phyloP scores from a whole-genome alignment of 1,284 basidiomycete genomes.

The Ustilago bromivora region DNA sequence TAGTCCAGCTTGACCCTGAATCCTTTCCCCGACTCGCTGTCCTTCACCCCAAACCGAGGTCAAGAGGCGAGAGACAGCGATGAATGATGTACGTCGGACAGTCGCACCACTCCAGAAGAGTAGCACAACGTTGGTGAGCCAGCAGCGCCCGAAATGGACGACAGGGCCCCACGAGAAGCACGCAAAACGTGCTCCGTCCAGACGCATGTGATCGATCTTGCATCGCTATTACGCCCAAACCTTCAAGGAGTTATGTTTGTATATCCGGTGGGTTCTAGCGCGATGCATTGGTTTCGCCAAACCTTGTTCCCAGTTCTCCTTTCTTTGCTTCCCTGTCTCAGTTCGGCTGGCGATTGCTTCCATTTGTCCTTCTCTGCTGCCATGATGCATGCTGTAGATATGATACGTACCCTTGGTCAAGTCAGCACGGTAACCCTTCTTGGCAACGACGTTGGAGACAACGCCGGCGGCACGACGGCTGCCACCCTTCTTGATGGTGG shows the following conservation, averaged over 20 bases:
- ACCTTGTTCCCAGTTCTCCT: background rate
- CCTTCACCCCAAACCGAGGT: background rate
- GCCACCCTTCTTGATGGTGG: conserved; percentile 59
- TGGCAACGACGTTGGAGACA: conserved; percentile 64
- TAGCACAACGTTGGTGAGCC: conserved; percentile 36
- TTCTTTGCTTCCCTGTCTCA: background rate
- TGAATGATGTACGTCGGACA: conserved; percentile 37
- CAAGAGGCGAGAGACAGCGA: background rate
- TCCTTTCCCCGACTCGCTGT: background rate
- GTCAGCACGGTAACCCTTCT: conserved; percentile 68
- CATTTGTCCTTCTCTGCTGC: background rate
- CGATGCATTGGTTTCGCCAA: conserved; percentile 47
- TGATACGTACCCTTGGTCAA: conserved; percentile 58
- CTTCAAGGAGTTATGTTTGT: conserved; percentile 52
- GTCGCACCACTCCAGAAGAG: conserved; percentile 24
- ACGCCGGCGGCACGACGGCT: conserved; percentile 61
- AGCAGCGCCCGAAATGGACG: conserved; percentile 22
- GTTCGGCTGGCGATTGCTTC: background rate
- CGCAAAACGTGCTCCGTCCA: conserved; percentile 21
- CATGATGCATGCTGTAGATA: background rate
- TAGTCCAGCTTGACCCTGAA: background rate
- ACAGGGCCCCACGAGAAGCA: conserved; percentile 34
- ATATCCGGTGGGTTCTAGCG: conserved; percentile 70
- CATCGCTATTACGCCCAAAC: conserved; percentile 69
- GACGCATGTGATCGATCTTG: conserved; percentile 50